These are phyloP conservation scores for Pisolithus thermaeus DNA, from an alignment of 1,284 basidiomycete genomes.

Conservation along the genomic window DNA sequence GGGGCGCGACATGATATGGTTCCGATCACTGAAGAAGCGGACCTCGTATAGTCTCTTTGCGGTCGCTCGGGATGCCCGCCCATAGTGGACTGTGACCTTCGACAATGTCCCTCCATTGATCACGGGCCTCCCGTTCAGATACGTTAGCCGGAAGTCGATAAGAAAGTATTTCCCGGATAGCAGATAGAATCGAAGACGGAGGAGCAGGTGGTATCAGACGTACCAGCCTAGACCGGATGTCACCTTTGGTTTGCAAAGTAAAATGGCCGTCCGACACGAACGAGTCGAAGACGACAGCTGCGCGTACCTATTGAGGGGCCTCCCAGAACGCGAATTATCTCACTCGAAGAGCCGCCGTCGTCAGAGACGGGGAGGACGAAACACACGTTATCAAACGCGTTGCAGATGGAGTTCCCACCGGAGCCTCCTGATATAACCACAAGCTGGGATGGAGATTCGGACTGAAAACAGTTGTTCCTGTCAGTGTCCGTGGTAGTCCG, in stretches of 20 bases:
- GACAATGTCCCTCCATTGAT: slow-evolving; percentile 88
- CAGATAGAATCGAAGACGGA: slow-evolving; percentile 53
- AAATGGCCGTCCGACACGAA: slow-evolving; percentile 2
- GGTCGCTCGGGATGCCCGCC: slow-evolving; percentile 85
- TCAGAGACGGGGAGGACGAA: slow-evolving; percentile 82
- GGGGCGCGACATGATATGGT: slow-evolving; percentile 1
- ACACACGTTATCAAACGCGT: slow-evolving; percentile 64
- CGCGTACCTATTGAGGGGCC: slow-evolving; percentile 71
- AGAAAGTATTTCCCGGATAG: slow-evolving; percentile 72
- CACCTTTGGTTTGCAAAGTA: slow-evolving; percentile 42
- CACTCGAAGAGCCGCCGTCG: slow-evolving; percentile 80
- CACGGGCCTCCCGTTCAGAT: slow-evolving; percentile 73
- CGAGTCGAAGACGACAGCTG: slow-evolving; percentile 2
- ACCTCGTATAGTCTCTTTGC: slow-evolving; percentile 89
- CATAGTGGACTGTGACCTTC: slow-evolving; percentile 85
- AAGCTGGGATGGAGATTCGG: slow-evolving; percentile 34
- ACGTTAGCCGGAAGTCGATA: slow-evolving; percentile 72
- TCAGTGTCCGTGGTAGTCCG: slow-evolving; percentile 5
- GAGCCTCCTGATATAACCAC: slow-evolving; percentile 79
- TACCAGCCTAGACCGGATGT: slow-evolving; percentile 77
- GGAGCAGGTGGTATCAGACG: slow-evolving; percentile 70
- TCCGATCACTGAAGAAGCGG: slow-evolving; percentile 9
- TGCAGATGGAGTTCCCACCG: slow-evolving; percentile 74
- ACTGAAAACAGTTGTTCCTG: slow-evolving; percentile 6
- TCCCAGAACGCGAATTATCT: slow-evolving; percentile 79